phyloP scores from a whole-genome alignment of 805 yeast genomes.

The Yamadazyma nakazawae region DNA sequence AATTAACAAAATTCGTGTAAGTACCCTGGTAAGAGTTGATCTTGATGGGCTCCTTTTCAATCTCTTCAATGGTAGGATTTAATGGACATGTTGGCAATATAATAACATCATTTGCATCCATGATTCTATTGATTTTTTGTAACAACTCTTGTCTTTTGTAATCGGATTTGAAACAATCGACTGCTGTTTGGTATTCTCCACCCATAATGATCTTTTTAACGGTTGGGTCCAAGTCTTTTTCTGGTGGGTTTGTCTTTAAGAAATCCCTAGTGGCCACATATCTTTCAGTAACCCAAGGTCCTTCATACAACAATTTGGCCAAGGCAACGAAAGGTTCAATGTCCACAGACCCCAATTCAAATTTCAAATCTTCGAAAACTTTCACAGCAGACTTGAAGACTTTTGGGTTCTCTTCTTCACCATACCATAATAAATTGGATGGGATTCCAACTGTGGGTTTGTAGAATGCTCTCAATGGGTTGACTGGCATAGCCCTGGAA shows the following conservation, averaged over 20 bases:
- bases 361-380: conserved; percentile 24
- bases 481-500: conserved; percentile 70
- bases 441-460: conserved; percentile 78
- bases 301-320: conserved; percentile 89
- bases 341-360: conserved; percentile 56
- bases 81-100: conserved; percentile 94
- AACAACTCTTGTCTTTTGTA: conserved; percentile 81
- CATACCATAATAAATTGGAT: conserved; percentile 68
- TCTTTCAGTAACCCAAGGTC: conserved; percentile 98
- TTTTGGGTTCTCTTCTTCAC: conserved; percentile 73
- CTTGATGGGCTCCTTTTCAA: conserved; percentile 71
- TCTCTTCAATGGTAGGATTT: conserved; percentile 76
- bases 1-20: conserved; percentile 95
- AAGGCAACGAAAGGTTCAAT: conserved; percentile 74
- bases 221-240: conserved; percentile 73
- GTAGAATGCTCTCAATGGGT: conserved; percentile 58
- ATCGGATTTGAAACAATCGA: conserved; percentile 79
- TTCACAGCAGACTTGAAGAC: conserved; percentile 63
- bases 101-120: conserved; percentile 66
- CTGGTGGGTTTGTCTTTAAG: conserved; percentile 67
- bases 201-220: conserved; percentile 72
- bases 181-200: conserved; percentile 77
- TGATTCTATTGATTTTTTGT: conserved; percentile 54
- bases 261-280: conserved; percentile 78
- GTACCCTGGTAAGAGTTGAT: conserved; percentile 93